Conservation (phyloP, 164 flowering plant genomes). For the Magnolia sinica region DNA sequence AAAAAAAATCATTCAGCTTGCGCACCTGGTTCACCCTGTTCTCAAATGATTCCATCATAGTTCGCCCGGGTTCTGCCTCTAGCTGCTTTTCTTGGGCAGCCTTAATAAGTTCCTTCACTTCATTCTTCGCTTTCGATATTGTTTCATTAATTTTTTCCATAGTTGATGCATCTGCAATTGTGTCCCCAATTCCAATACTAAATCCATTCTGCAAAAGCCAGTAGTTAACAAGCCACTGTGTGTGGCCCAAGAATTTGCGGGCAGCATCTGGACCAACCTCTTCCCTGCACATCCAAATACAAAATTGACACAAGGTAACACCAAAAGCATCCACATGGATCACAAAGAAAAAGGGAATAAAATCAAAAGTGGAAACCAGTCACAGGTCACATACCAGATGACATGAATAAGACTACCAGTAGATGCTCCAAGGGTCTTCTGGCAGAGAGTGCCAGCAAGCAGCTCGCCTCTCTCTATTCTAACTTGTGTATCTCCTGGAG, state of each 20-base stretch:
- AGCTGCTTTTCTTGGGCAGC: conserved; percentile 62
- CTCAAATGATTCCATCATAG: conserved; percentile 98
- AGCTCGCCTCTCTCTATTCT: conserved; percentile 93
- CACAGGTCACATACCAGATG: conserved; percentile 59
- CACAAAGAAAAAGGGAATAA: not conserved
- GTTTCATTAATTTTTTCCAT: conserved; percentile 95
- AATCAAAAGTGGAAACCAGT: not conserved
- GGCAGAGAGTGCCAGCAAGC: conserved; percentile 90
- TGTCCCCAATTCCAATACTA: conserved; percentile 98
- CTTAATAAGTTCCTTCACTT: conserved; percentile 82
- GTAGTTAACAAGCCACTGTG: conserved; percentile 99
- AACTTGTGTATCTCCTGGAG: conserved; percentile 93
- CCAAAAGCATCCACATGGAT: not conserved
- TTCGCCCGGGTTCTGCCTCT: conserved; percentile 96
- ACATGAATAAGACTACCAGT: conserved; percentile 98
- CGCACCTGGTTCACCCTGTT: conserved; percentile 90
- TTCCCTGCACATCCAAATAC: conserved; percentile 57
- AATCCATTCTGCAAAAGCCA: conserved; percentile 96
- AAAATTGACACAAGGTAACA: not conserved
- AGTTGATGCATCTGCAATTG: conserved; percentile 94
- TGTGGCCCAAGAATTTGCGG: conserved; percentile 95
- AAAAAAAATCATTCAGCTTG: not conserved
- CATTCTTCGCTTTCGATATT: conserved; percentile 76
- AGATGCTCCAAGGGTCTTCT: conserved; percentile 92
- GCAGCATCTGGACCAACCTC: conserved; percentile 99